Evolutionary conservation across 2,329 filamentous ascomycete species (phyloP).

Genomic region (Ceratocystis destructans): DNA sequence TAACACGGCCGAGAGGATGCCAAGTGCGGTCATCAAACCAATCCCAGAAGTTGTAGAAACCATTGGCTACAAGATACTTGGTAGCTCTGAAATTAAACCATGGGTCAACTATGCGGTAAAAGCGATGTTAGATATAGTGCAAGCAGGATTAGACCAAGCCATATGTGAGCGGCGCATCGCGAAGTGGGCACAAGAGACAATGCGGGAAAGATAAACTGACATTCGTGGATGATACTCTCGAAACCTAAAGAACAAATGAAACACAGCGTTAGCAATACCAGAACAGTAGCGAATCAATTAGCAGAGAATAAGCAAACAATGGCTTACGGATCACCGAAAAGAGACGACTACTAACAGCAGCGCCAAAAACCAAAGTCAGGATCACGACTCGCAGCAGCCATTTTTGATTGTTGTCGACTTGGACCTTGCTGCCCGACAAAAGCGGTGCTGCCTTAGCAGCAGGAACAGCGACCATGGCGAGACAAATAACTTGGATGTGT

Average conservation of each 20-base stretch:
- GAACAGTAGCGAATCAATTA: not conserved
- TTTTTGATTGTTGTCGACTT: conserved; percentile 22
- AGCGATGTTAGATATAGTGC: conserved; percentile 12
- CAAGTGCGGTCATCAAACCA: conserved; percentile 99
- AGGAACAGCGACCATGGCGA: conserved; percentile 9
- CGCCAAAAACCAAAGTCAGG: conserved; percentile 77
- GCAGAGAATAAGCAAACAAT: conserved; percentile 17
- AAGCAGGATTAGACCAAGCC: conserved; percentile 22
- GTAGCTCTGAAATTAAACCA: conserved; percentile 99
- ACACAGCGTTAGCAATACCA: conserved; percentile 25
- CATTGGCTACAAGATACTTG: conserved; percentile 92
- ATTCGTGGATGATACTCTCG: conserved; percentile 99
- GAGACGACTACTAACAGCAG: conserved; percentile 80
- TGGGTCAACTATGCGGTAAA: conserved; percentile 61
- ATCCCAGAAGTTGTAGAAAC: conserved; percentile 98
- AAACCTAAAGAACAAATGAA: conserved; percentile 47
- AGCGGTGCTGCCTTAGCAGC: conserved; percentile 16
- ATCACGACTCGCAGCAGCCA: conserved; percentile 72
- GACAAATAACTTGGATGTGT: not conserved
- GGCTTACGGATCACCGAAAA: conserved; percentile 94
- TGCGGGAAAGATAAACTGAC: conserved; percentile 42
- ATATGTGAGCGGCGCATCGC: not conserved
- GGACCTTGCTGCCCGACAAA: conserved; percentile 24
- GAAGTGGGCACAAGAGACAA: not conserved
- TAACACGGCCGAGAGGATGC: conserved; percentile 96